Evolutionary conservation across 768 basidiomycete species (phyloP).

Genomic region (Trametes villosa): DNA sequence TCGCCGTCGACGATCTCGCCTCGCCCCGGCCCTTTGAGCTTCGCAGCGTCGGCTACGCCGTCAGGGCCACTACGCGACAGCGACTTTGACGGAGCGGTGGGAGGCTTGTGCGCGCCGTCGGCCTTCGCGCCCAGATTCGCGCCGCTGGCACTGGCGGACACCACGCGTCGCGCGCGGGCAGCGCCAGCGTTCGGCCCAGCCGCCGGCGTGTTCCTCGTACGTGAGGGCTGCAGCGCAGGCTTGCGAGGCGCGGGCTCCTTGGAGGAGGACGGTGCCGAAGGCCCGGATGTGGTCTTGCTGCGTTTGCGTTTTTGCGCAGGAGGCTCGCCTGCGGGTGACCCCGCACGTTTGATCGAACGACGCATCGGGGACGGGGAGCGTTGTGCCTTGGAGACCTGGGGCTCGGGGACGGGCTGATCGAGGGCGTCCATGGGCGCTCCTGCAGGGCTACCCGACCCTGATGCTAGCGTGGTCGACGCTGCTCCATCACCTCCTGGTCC

Average conservation of each 20-base stretch:
- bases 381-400: conserved; percentile 1
- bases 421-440: conserved; percentile 12
- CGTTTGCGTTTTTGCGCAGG: conserved; percentile 34
- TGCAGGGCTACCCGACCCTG: conserved; percentile 1
- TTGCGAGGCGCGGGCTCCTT: conserved; percentile 13
- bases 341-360: conserved; percentile 53
- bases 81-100: conserved; percentile 4
- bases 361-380: conserved; percentile 45
- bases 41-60: conserved; percentile 2
- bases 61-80: conserved; percentile 9
- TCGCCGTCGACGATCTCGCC: not conserved
- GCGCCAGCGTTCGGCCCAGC: conserved; percentile 13
- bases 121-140: conserved; percentile 17
- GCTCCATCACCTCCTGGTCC: conserved; percentile 22
- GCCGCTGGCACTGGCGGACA: conserved; percentile 15
- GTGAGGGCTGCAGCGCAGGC: conserved; percentile 23
- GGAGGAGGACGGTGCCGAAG: conserved; percentile 15
- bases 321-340: conserved; percentile 30
- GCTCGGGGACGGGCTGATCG: conserved; percentile 12
- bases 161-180: conserved; percentile 14
- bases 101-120: conserved; percentile 10
- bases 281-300: conserved; percentile 33
- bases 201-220: conserved; percentile 23
- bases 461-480: conserved; percentile 3
- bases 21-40: not conserved